Conservation (phyloP, 2,329 filamentous ascomycete species). For the Bipolaris cookei region DNA sequence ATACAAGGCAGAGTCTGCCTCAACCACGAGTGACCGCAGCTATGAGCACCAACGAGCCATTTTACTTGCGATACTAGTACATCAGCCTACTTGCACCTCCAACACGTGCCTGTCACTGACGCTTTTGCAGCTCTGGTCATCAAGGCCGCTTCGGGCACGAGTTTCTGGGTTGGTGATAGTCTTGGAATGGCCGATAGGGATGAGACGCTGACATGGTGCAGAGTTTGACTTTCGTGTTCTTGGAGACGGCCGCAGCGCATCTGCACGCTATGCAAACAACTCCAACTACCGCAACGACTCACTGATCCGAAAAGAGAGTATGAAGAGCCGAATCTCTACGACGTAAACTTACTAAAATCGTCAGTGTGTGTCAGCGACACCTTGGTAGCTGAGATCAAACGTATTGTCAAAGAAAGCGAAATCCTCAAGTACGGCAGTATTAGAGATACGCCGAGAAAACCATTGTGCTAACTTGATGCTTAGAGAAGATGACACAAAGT, state of each 20-base stretch:
- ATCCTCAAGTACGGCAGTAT: constrained; percentile 79
- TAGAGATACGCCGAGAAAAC: too few species aligned
- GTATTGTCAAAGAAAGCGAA: constrained; percentile 95
- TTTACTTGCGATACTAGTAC: constrained; percentile 98
- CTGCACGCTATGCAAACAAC: constrained; percentile 97
- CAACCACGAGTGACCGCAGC: constrained; percentile 50
- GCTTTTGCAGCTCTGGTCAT: constrained; percentile 80
- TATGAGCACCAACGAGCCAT: constrained; percentile 76
- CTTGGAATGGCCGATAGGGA: background rate
- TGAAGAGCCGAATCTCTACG: constrained; percentile 45
- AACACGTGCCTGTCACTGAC: constrained; percentile 28
- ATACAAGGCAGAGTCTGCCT: background rate
- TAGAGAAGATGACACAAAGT: constrained; percentile 97
- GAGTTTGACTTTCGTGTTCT: constrained; percentile 96
- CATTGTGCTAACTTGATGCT: constrained; percentile 33
- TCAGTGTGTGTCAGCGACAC: constrained; percentile 94
- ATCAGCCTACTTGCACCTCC: constrained; percentile 41
- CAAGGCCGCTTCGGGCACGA: constrained; percentile 97
- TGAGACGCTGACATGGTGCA: constrained; percentile 49
- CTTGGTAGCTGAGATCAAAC: constrained; percentile 91
- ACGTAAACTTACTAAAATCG: constrained; percentile 10
- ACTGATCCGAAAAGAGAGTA: constrained; percentile 98
- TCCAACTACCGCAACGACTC: constrained; percentile 99
- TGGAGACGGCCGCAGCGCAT: constrained; percentile 89
- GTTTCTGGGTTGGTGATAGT: constrained; percentile 75